These are phyloP conservation scores for Neurospora hispaniola DNA, from an alignment of 495 filamentous ascomycete genomes.

Conservation along the genomic window DNA sequence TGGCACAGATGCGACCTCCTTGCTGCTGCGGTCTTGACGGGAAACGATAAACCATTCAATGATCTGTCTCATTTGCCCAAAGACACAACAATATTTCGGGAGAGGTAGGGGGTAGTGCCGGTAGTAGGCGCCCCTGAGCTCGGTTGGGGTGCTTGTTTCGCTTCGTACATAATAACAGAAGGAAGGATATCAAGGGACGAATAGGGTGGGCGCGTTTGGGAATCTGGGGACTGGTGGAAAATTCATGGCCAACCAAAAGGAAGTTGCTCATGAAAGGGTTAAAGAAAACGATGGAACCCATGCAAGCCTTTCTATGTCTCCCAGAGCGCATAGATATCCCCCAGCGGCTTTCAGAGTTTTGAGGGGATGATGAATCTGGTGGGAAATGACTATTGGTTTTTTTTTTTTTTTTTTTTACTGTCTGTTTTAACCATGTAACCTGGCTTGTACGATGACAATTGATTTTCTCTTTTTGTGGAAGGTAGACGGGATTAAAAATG, in stretches of 20 bases:
- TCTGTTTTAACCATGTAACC: background rate
- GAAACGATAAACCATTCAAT: background rate
- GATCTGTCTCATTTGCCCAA: background rate
- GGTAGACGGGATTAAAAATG: background rate
- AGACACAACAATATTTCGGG: background rate
- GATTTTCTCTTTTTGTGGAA: background rate
- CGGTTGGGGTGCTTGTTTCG: background rate
- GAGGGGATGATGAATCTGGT: background rate
- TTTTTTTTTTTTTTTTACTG: background rate
- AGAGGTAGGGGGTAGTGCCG: background rate
- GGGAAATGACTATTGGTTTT: background rate
- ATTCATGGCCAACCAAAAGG: background rate
- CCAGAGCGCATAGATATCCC: background rate
- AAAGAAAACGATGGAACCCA: background rate
- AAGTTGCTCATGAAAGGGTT: background rate
- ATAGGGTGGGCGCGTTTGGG: background rate
- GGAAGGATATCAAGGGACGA: background rate
- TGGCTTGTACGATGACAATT: background rate
- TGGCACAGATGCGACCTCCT: background rate
- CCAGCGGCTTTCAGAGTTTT: background rate
- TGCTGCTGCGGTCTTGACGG: background rate
- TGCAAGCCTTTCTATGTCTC: background rate
- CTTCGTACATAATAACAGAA: background rate
- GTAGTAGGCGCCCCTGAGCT: background rate
- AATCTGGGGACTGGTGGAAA: background rate